These are phyloP conservation scores for Fraxinus xanthoxyloides DNA, from an alignment of 305 asterid genomes.

Conservation along the genomic window DNA sequence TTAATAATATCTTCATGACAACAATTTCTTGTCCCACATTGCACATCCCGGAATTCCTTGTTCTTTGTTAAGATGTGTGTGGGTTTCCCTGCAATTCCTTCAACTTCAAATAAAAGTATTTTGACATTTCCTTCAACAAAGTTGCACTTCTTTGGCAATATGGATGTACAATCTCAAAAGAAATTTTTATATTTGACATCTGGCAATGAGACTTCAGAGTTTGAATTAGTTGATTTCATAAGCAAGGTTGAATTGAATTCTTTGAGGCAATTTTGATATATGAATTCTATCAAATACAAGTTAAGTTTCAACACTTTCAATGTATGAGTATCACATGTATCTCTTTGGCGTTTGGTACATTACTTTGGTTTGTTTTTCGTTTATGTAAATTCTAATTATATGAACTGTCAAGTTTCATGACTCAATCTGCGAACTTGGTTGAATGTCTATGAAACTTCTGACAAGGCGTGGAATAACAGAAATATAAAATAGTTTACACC, in stretches of 20 bases:
- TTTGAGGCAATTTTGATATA: not conserved
- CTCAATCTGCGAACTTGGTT: too few species aligned
- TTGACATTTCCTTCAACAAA: slow-evolving; percentile 9
- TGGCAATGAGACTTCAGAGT: not conserved
- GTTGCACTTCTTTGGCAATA: not conserved
- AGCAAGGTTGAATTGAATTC: not conserved
- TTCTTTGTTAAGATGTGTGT: slow-evolving; percentile 6
- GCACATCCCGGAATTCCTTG: slow-evolving; percentile 26
- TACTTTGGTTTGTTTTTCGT: too few species aligned
- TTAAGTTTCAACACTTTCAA: slow-evolving; percentile 28
- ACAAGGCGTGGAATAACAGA: too few species aligned
- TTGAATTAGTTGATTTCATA: not conserved
- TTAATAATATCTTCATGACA: slow-evolving; percentile 17
- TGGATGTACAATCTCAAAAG: not conserved
- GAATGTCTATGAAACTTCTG: too few species aligned
- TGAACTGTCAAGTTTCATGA: too few species aligned
- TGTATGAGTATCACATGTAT: not conserved
- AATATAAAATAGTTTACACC: too few species aligned
- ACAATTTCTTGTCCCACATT: slow-evolving; percentile 1
- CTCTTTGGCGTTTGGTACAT: not conserved
- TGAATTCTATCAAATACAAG: slow-evolving; percentile 8
- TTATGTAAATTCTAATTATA: too few species aligned
- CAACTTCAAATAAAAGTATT: slow-evolving; percentile 34
- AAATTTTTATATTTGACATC: not conserved
- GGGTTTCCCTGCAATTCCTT: slow-evolving; percentile 17